Evolutionary conservation across 192 early-diverging fungal genomes (phyloP), one percentile per base, ranked within the genome.

Genomic region (Rhizophagus clarus): DNA sequence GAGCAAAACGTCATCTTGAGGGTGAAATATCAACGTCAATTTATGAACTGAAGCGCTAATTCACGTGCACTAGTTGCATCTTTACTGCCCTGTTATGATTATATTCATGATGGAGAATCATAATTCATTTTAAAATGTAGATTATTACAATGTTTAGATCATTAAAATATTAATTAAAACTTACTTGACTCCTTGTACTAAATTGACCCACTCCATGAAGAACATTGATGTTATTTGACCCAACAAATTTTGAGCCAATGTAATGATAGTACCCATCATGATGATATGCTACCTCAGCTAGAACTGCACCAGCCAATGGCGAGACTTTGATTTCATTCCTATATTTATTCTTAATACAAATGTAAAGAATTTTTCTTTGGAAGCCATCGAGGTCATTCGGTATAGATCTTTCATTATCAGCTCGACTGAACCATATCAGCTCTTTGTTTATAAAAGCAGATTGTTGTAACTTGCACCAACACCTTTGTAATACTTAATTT

Each of bases 401-500:
- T 77, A 99, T 99, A 0, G 98, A 98, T 22, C 97, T 93, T 28
- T n/a, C n/a, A n/a, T n/a, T n/a, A n/a, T n/a, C n/a, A n/a, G n/a
- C n/a, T n/a, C n/a, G n/a, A n/a, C n/a, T 95, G 83, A 97, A 99
- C 17, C 96, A 85, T 74, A 98, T 95, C 34, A 99, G 84, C 84
- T 99, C 98, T 79, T 91, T 91, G 83, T 99, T 98, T 83, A 99
- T 94, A 83, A 99, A 99, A 80, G 98, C 94, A 11, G 85, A n/a
- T 76, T 45, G 98, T 94, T 8, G 88, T 83, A 71, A 66, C 90
- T 93, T 12, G 97, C 96, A 84, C 97, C 97, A 84, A 99, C 84
- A 90, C 97, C 97, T 12, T 99, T 99, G 84, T 94, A 99, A 91
- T 99, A 99, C 85, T 98, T 99, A 70, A 94, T 89, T 31, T 79